Evolutionary conservation across 148 eudicot genomes (phyloP).

Genomic region (Chenopodium suecicum): DNA sequence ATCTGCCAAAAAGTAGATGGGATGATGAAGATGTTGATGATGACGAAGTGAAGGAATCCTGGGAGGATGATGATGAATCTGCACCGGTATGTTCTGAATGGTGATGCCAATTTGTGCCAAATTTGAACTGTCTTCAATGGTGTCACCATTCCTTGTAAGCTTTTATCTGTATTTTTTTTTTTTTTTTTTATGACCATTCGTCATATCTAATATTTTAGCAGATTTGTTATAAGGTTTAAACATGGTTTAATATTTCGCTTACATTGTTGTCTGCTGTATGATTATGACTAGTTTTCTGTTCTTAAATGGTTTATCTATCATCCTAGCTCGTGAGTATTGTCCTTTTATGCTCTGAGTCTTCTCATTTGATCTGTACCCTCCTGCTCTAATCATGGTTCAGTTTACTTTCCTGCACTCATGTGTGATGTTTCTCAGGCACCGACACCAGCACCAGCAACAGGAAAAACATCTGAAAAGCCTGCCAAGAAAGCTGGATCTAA

Average conservation of each 20-base stretch:
- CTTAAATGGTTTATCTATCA: not conserved
- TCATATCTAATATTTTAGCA: not conserved
- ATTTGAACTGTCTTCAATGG: not conserved
- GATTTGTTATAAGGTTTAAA: not conserved
- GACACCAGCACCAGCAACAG: slow-evolving; percentile 40
- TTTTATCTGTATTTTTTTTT: not conserved
- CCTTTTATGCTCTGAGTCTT: not conserved
- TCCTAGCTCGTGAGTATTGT: not conserved
- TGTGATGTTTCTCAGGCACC: slow-evolving; percentile 35
- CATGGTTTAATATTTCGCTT: not conserved
- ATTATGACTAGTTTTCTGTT: not conserved
- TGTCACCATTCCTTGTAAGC: not conserved
- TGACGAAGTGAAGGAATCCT: slow-evolving; percentile 78
- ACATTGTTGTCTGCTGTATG: not conserved
- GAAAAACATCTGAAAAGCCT: slow-evolving; percentile 36
- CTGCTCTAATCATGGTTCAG: not conserved
- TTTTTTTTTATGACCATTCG: no score
- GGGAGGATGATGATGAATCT: slow-evolving; percentile 97
- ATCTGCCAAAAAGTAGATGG: slow-evolving; percentile 53
- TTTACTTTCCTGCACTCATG: not conserved
- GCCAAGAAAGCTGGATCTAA: slow-evolving; percentile 36
- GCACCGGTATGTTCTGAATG: slow-evolving; percentile 48
- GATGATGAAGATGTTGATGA: slow-evolving; percentile 95
- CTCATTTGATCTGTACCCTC: not conserved
- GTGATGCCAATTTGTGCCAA: not conserved